These are phyloP conservation scores for Yarrowia galli DNA, from an alignment of 1,139 yeast species.

Conservation along the genomic window DNA sequence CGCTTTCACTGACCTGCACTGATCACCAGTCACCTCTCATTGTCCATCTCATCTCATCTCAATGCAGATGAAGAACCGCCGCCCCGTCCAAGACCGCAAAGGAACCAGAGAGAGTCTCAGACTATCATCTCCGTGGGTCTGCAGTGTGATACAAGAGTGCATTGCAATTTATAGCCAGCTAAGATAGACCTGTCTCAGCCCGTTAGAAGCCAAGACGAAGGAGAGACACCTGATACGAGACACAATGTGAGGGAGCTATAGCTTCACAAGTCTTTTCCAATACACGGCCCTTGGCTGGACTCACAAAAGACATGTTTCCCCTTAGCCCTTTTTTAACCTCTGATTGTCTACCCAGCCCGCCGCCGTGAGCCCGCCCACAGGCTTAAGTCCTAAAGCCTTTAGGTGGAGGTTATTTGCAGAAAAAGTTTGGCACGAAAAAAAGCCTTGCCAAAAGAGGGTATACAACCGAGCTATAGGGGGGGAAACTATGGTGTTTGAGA, in stretches of 20 bases:
- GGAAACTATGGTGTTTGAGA: too few relatives aligned
- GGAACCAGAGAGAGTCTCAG: slow-evolving; percentile 1
- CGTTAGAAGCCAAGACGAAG: not conserved
- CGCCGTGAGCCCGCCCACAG: slow-evolving; percentile 29
- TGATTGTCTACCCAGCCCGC: slow-evolving; percentile 25
- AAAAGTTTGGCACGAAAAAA: not conserved
- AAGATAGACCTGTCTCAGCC: too few relatives aligned
- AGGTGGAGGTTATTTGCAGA: slow-evolving; percentile 5
- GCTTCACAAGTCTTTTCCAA: too few relatives aligned
- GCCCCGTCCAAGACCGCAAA: too few relatives aligned
- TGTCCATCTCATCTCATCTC: slow-evolving; percentile 17
- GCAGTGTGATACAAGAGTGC: not conserved
- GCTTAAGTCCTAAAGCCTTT: slow-evolving; percentile 26
- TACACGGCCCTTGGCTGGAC: too few relatives aligned
- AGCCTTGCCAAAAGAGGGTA: not conserved
- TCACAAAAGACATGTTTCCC: too few relatives aligned
- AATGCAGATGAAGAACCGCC: not conserved
- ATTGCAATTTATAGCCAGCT: too few relatives aligned
- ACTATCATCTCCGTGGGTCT: not conserved
- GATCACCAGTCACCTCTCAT: not conserved
- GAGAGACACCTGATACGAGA: too few relatives aligned
- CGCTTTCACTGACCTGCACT: not conserved
- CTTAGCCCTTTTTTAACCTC: not conserved
- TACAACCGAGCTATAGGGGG: too few relatives aligned
- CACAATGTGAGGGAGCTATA: too few relatives aligned